Evolutionary conservation across 257 asterid genomes (phyloP).

Genomic region (Solanum sitiens): DNA sequence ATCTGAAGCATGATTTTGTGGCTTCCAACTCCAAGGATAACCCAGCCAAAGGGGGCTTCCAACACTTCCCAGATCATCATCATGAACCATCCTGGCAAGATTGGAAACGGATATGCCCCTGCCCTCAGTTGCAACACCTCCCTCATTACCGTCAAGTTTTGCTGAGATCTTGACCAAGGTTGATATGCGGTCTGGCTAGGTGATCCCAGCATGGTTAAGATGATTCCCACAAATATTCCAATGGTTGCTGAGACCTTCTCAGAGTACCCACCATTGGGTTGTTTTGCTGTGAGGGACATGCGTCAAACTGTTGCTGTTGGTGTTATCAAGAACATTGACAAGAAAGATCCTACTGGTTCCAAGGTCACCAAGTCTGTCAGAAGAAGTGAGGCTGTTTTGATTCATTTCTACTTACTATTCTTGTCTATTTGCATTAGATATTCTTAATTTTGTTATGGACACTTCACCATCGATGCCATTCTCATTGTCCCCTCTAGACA

Average conservation of each 20-base stretch:
- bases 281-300: slow-evolving; percentile 35
- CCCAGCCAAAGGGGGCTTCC: slow-evolving; percentile 25
- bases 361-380: neutral
- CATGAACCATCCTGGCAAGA: slow-evolving; percentile 61
- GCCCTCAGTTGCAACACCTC: neutral
- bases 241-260: slow-evolving; percentile 36
- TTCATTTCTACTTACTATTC: neutral
- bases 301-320: slow-evolving; percentile 28
- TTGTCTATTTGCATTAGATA: neutral
- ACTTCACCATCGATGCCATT: neutral
- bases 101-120: slow-evolving; percentile 44
- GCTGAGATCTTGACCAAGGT: neutral
- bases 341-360: neutral
- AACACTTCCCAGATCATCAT: slow-evolving; percentile 44
- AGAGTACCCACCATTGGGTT: slow-evolving; percentile 30
- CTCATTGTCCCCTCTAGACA: neutral
- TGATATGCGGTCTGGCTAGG: neutral
- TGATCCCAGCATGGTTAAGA: slow-evolving; percentile 32
- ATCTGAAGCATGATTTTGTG: slow-evolving; percentile 14
- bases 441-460: neutral
- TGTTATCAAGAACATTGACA: slow-evolving; percentile 32
- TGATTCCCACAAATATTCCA: slow-evolving; percentile 37
- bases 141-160: neutral
- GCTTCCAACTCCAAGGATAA: slow-evolving; percentile 35
- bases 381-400: slow-evolving; percentile 14